Evolutionary conservation across 768 basidiomycete species (phyloP).

Genomic region (Sporobolomyces phaffii): DNA sequence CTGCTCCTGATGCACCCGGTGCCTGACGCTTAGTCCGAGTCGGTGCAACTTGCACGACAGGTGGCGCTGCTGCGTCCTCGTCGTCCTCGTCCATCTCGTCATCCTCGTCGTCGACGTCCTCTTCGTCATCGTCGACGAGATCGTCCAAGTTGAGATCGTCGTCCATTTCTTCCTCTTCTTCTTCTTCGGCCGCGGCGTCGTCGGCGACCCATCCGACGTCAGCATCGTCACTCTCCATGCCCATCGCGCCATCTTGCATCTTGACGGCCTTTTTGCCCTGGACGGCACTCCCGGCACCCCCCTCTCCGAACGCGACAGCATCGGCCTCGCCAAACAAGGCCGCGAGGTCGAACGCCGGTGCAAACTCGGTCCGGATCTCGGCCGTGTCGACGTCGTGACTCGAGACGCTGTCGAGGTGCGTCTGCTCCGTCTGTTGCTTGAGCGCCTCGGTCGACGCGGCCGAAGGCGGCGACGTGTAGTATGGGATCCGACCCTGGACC

Average conservation of each 20-base stretch:
- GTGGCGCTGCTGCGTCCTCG: not conserved
- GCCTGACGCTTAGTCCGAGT: no score
- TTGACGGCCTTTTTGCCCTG: slow-evolving; percentile 46
- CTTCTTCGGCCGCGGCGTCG: slow-evolving; percentile 23
- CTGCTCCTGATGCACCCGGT: no score
- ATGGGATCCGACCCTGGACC: slow-evolving; percentile 85
- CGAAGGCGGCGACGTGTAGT: slow-evolving; percentile 70
- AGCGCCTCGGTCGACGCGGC: slow-evolving; percentile 15
- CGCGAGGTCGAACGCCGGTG: slow-evolving; percentile 71
- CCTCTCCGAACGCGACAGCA: slow-evolving; percentile 65
- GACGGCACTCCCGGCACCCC: slow-evolving; percentile 51
- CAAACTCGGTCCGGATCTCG: slow-evolving; percentile 65
- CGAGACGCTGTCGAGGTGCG: slow-evolving; percentile 44
- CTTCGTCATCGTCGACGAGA: slow-evolving; percentile 20
- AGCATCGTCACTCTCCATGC: slow-evolving; percentile 48
- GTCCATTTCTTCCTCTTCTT: slow-evolving; percentile 18
- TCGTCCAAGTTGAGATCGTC: slow-evolving; percentile 25
- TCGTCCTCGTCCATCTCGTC: slow-evolving; percentile 28
- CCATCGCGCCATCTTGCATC: slow-evolving; percentile 45
- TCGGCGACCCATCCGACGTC: slow-evolving; percentile 30
- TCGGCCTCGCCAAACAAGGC: slow-evolving; percentile 77
- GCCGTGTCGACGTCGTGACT: slow-evolving; percentile 76
- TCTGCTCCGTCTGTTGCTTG: slow-evolving; percentile 48
- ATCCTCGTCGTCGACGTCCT: slow-evolving; percentile 16
- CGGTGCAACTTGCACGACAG: no score